Evolutionary conservation across 139 green algal genomes (phyloP).

Genomic region (Edaphochlamys debaryana): DNA sequence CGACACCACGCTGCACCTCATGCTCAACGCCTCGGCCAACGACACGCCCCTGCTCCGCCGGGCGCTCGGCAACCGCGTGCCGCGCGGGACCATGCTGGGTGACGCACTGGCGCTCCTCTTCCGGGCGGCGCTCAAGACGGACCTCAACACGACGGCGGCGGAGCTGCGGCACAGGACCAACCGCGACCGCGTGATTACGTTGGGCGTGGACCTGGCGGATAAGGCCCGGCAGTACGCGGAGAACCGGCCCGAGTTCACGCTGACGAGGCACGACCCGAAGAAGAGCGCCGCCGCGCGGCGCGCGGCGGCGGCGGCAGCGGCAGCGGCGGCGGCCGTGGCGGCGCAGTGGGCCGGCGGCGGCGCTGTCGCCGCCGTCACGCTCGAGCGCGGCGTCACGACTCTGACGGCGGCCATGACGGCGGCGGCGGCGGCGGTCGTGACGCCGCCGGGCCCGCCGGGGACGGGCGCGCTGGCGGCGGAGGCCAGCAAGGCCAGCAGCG

Average conservation of each 20-base stretch:
- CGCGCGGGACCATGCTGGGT: slow-evolving; percentile 28
- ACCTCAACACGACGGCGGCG: slow-evolving; percentile 19
- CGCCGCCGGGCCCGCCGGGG: not conserved
- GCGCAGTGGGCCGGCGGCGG: not conserved
- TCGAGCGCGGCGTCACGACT: slow-evolving; percentile 8
- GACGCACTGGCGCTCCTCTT: slow-evolving; percentile 52
- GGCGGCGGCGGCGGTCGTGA: not conserved
- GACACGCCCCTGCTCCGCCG: slow-evolving; percentile 45
- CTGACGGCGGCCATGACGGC: not conserved
- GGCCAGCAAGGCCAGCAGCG: not conserved
- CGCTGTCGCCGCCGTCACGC: not conserved
- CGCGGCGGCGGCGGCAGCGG: not conserved
- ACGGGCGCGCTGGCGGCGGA: not conserved
- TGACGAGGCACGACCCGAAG: slow-evolving; percentile 27
- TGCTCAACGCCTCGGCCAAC: slow-evolving; percentile 39
- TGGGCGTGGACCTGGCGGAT: slow-evolving; percentile 45
- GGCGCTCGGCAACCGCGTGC: not conserved
- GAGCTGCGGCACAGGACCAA: slow-evolving; percentile 41
- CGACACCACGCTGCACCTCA: slow-evolving; percentile 39
- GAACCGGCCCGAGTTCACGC: slow-evolving; percentile 52
- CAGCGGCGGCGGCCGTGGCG: not conserved
- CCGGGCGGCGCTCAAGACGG: slow-evolving; percentile 20
- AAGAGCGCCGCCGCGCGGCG: not conserved
- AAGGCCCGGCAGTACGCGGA: slow-evolving; percentile 29
- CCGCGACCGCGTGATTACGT: slow-evolving; percentile 52